Evolutionary conservation across 306 rosid genomes (phyloP).

Genomic region (Acacia crassicarpa): DNA sequence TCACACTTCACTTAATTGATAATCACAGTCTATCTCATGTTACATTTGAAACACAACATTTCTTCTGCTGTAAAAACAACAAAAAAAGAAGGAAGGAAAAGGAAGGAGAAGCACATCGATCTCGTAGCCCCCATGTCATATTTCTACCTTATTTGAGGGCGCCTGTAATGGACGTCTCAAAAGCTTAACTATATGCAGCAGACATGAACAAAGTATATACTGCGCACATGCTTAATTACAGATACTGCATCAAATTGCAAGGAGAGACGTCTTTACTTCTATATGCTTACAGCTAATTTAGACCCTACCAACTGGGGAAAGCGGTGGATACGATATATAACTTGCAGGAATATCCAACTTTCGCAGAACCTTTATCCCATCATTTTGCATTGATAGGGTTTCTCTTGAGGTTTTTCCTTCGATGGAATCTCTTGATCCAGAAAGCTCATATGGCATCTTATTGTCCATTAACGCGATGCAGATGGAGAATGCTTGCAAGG

Average conservation of each 20-base stretch:
- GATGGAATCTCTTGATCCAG: conserved; percentile 43
- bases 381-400: conserved; percentile 35
- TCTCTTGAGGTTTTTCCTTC: conserved; percentile 47
- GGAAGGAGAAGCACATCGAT: conserved; percentile 12
- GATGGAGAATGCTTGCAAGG: conserved; percentile 85
- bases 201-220: conserved; percentile 14
- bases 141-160: background rate
- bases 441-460: conserved; percentile 50
- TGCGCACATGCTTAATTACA: conserved; percentile 38
- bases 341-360: conserved; percentile 37
- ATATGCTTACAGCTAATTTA: conserved; percentile 17
- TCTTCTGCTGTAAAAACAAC: conserved; percentile 31
- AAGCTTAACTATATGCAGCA: conserved; percentile 21
- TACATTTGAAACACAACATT: conserved; percentile 31
- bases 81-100: background rate
- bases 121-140: conserved; percentile 18
- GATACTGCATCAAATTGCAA: conserved; percentile 9
- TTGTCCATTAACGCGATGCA: conserved; percentile 79
- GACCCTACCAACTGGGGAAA: conserved; percentile 50
- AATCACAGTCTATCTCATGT: conserved; percentile 28
- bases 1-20: conserved; percentile 48
- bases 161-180: background rate
- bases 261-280: conserved; percentile 15
- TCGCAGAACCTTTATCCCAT: conserved; percentile 38
- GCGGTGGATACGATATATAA: conserved; percentile 43